Base-by-base conservation (phyloP, 2,329 filamentous ascomycete genomes). In the Tricladium varicosporioides region DNA sequence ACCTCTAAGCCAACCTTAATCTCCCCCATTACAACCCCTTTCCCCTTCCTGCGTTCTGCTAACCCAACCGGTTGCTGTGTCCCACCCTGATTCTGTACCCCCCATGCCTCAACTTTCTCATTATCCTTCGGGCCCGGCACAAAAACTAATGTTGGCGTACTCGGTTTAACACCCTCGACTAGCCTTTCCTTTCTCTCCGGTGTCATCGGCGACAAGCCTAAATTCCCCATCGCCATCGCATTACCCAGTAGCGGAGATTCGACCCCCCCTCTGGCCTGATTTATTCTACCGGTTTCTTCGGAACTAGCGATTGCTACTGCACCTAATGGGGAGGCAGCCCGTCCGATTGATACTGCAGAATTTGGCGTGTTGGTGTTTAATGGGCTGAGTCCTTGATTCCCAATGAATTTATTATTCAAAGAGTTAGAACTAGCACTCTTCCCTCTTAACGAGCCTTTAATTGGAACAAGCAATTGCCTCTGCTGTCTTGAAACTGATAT, bases 401-500 rank as follows among this genome's bases (percentile, higher is more conserved):
- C 22, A 22, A 13, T 10, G 48, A 43, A 36, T 22, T 50, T 53
- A 33, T 48, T 50, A 22, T 36, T 53, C 19, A 45, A 10, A n/a
- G 45, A 53, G 16, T 22, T 40, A 45, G 50, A 59, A 33, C 31
- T 40, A 15, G 47, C 31, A 19, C 43, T 32, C 50, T 57, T 54
- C 3, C 71, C 36, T 73, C 64, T 27, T 7, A 27, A 27, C 7
- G 22, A 27, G 3, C 22, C 22, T 7, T 78, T 75, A 42, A 84
- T 71, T 11, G 83, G 82, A 48, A 80, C 77, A 15, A 87, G 72
- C 60, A 87, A 72, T 65, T 80, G 78, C 15, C 81, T 76, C 69
- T 88, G 86, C 70, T 84, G 78, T 11, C 80, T 74, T 11, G 84
- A 86, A 22, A 88, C 75, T 62, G 82, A 86, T 62, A 89, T 87